Conservation (phyloP, 257 asterid species). For the Verbascum thapsus region DNA sequence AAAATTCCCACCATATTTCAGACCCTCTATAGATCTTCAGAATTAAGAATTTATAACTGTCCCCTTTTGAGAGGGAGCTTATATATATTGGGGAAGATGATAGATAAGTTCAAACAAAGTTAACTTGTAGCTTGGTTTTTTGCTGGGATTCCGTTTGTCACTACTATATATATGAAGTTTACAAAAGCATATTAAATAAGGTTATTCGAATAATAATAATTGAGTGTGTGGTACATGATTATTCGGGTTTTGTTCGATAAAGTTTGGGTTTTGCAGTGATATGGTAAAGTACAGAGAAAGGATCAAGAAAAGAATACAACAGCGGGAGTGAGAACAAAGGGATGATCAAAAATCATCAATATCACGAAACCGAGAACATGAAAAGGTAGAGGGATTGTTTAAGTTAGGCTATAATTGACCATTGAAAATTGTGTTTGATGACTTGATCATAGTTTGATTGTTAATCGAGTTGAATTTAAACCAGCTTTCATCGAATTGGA, state of each 20-base stretch:
- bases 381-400: no score
- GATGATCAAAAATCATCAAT: slow-evolving; percentile 20
- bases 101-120: slow-evolving; percentile 25
- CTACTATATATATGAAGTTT: not conserved
- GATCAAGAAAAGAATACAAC: slow-evolving; percentile 2
- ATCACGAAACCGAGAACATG: slow-evolving; percentile 7
- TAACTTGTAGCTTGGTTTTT: slow-evolving; percentile 38
- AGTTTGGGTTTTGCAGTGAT: no score
- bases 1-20: slow-evolving; percentile 79
- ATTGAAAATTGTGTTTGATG: no score
- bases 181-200: no score
- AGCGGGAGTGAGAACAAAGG: not conserved
- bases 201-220: no score
- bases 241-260: not conserved
- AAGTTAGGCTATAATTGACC: no score
- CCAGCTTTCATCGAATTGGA: no score
- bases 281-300: slow-evolving; percentile 6
- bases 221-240: slow-evolving; percentile 22
- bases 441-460: no score
- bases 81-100: slow-evolving; percentile 27
- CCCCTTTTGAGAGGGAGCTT: no score
- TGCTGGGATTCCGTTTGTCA: slow-evolving; percentile 35
- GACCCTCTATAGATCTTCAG: no score
- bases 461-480: no score
- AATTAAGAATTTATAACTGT: no score